phyloP scores from a whole-genome alignment of 805 yeast species.

The Starmera dryadoides region DNA sequence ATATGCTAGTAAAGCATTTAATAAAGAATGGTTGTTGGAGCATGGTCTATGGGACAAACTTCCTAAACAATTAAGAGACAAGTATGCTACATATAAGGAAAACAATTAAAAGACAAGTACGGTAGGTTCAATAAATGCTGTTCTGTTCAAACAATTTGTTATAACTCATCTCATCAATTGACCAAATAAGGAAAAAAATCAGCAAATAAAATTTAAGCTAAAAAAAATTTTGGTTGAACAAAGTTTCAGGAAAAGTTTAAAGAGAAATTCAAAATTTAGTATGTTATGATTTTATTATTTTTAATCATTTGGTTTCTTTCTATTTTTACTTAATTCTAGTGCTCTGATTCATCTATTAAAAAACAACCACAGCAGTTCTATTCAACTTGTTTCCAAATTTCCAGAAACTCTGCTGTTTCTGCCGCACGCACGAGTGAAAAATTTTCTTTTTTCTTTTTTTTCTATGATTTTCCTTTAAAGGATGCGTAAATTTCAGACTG shows the following conservation, averaged over 20 bases:
- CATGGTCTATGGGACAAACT: slow-evolving; percentile 16
- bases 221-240: neutral
- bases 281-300: neutral
- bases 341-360: no score
- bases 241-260: neutral
- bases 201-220: neutral
- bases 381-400: no score
- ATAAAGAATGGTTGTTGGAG: slow-evolving; percentile 11
- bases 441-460: no score
- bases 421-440: no score
- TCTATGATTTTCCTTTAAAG: no score
- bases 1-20: slow-evolving; percentile 17
- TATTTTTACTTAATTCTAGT: no score
- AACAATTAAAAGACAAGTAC: slow-evolving; percentile 6
- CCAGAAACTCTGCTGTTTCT: no score
- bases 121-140: neutral
- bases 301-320: no score
- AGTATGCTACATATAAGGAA: slow-evolving; percentile 8
- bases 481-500: no score
- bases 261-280: neutral
- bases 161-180: no score
- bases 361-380: no score
- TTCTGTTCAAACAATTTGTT: neutral
- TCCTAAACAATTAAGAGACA: slow-evolving; percentile 8
- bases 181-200: neutral